These are phyloP conservation scores for Melastoma candidum DNA, from an alignment of 441 rosid species.

Conservation along the genomic window DNA sequence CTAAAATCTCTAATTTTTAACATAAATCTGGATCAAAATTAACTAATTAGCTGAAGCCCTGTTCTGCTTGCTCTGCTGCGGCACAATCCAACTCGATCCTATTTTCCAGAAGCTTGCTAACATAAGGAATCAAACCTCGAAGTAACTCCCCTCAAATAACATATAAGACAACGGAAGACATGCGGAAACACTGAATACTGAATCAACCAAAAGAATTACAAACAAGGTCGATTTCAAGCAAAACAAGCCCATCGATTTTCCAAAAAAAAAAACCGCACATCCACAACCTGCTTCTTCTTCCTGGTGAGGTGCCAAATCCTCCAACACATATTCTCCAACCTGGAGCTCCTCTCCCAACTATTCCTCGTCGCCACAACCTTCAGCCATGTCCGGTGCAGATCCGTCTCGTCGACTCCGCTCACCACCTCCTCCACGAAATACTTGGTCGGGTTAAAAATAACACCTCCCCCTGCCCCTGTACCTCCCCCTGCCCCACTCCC, in stretches of 20 bases:
- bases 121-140: too few species aligned
- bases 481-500: slow-evolving; percentile 48
- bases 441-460: slow-evolving; percentile 65
- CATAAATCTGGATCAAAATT: too few species aligned
- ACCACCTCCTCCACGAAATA: slow-evolving; percentile 96
- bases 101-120: too few species aligned
- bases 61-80: too few species aligned
- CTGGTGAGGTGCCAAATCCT: slow-evolving; percentile 99
- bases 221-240: too few species aligned
- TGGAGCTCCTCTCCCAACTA: slow-evolving; percentile 82
- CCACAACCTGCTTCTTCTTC: slow-evolving; percentile 86
- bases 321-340: slow-evolving; percentile 99
- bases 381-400: slow-evolving; percentile 85
- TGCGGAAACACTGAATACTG: too few species aligned
- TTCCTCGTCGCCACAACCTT: slow-evolving; percentile 95
- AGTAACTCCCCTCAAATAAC: too few species aligned
- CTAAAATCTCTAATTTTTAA: too few species aligned
- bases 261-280: background rate
- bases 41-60: too few species aligned
- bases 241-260: background rate
- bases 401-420: slow-evolving; percentile 84
- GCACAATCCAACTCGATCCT: too few species aligned
- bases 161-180: too few species aligned
- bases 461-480: slow-evolving; percentile 31
- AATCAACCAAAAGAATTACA: too few species aligned